Conservation (phyloP, 306 rosid genomes). For the Quillaja saponaria region DNA sequence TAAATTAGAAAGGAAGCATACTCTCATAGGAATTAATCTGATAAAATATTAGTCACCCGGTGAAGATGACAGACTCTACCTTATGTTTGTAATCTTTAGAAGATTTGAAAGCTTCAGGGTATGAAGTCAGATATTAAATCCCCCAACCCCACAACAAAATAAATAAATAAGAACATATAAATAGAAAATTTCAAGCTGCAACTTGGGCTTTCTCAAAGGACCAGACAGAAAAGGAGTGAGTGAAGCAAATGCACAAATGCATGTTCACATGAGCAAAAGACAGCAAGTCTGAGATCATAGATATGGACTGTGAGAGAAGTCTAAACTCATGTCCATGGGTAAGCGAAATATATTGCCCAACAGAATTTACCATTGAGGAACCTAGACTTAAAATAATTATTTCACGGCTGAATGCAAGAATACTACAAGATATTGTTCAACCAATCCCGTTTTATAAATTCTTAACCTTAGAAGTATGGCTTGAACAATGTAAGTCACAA, state of each 20-base stretch:
- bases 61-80: neutral
- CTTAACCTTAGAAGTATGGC: no score
- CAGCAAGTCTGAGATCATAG: constrained; percentile 1
- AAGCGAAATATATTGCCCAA: constrained; percentile 2
- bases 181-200: no score
- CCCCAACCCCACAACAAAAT: no score
- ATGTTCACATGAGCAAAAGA: neutral
- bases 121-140: no score
- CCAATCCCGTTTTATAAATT: neutral
- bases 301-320: neutral
- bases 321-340: neutral
- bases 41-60: neutral
- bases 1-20: no score
- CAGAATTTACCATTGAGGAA: constrained; percentile 3
- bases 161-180: no score
- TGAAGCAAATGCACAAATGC: neutral
- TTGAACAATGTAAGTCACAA: neutral
- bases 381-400: neutral
- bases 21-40: constrained; percentile 2
- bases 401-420: neutral
- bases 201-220: neutral
- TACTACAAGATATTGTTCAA: neutral
- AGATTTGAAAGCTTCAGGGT: no score
- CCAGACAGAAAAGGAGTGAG: constrained; percentile 3
- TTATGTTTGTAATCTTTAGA: no score